These are phyloP conservation scores for Plenodomus lindquistii DNA, from an alignment of 2,329 filamentous ascomycete species.

Conservation along the genomic window DNA sequence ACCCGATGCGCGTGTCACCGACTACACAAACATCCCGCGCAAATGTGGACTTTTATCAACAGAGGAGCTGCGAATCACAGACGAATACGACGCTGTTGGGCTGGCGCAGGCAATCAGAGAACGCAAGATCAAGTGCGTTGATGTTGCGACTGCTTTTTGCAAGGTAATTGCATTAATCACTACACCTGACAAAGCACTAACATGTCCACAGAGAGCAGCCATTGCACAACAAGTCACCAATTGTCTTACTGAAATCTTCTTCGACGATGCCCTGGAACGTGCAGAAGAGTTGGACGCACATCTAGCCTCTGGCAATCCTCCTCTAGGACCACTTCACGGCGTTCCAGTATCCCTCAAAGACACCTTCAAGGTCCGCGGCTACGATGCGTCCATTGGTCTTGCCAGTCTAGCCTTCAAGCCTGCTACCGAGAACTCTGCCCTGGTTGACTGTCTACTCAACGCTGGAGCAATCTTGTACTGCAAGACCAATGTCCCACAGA, in stretches of 20 bases:
- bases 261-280: constrained; percentile 38
- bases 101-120: constrained; percentile 43
- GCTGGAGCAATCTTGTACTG: constrained; percentile 55
- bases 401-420: constrained; percentile 51
- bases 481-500: constrained; percentile 61
- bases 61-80: constrained; percentile 60
- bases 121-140: constrained; percentile 40
- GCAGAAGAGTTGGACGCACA: constrained; percentile 48
- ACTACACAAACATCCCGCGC: constrained; percentile 53
- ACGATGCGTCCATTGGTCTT: constrained; percentile 50
- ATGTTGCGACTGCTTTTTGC: constrained; percentile 50
- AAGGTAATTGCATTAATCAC: constrained; percentile 34
- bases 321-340: constrained; percentile 52
- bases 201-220: constrained; percentile 44
- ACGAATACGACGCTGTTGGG: constrained; percentile 54
- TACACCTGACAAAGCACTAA: constrained; percentile 3
- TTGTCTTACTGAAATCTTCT: constrained; percentile 48
- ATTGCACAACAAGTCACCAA: constrained; percentile 53
- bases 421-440: constrained; percentile 40
- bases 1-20: constrained; percentile 28
- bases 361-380: constrained; percentile 53
- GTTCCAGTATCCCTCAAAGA: constrained; percentile 55
- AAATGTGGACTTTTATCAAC: constrained; percentile 56
- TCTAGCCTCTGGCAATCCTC: constrained; percentile 42
- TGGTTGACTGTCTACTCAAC: constrained; percentile 50